Base-by-base conservation (phyloP, 148 eudicot species). In the Rhododendron molle region DNA sequence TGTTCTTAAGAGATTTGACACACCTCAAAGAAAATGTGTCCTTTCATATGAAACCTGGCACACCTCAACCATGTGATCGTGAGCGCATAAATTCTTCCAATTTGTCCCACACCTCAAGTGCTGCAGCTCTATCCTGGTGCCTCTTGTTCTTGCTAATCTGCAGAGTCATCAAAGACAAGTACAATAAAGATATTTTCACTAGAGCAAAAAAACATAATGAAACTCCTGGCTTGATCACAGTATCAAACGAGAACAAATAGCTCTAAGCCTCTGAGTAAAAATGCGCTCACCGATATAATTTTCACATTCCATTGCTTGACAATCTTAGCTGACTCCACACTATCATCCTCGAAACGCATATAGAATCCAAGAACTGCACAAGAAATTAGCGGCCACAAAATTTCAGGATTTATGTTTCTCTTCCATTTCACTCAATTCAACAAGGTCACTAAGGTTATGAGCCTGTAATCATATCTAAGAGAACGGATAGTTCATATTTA, bases 221-320 rank as follows among this genome's bases (percentile, higher is more conserved):
- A 32, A 36, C 44, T 32, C 43, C 44, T 32, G 44, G n/a, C 21
- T 78, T 67, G 13, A 67, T 26, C 73, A 67, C 32, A 67, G 32
- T 23, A 80, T 60, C 76, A 9, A 12, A 76, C 38, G 12, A 56
- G 40, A 81, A 47, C 52, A 49, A 78, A 83, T 36, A 65, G 28
- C 60, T 76, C 15, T 18, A n/a, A 52, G 52, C 14, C 60, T 76
- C 15, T 18, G 32, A 52, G 52, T 9, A 46, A 67, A 36, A 56
- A 46, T 56, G 43, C 32, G 85, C 98, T 92, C 82, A 96, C 99
- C 86, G 99, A 96, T 43, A 96, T 96, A 49, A 96, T 96, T 90
- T 96, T 96, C 82, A 96, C 98, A 86, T 96, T 96, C 99, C 99
- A 96, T 83, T 96, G 99, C 90, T 94, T 96, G 85, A 91, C 99